Conservation (phyloP, 768 basidiomycete genomes). For the Sistotremastrum suecicum region DNA sequence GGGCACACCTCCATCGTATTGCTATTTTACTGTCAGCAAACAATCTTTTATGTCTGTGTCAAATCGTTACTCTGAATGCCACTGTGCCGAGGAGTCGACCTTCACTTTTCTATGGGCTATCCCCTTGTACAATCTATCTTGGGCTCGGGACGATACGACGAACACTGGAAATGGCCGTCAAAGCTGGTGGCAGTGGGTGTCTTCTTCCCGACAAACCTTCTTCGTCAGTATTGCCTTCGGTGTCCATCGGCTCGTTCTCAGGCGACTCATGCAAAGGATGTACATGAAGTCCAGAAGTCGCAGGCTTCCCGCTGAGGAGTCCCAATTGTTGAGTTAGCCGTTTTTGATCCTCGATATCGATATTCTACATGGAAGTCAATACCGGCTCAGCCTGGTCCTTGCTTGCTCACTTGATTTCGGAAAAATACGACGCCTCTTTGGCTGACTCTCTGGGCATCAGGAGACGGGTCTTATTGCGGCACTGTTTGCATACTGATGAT, state of each 20-base stretch:
- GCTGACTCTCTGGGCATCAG: slow-evolving; percentile 11
- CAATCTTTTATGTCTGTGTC: not conserved
- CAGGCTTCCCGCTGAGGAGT: slow-evolving; percentile 15
- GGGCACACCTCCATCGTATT: slow-evolving; percentile 18
- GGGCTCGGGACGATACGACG: slow-evolving; percentile 1
- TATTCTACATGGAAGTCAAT: slow-evolving; percentile 2
- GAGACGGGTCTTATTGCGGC: not conserved
- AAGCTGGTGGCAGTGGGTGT: not conserved
- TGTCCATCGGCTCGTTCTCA: slow-evolving; percentile 11
- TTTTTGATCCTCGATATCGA: slow-evolving; percentile 14
- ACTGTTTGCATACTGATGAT: slow-evolving; percentile 4
- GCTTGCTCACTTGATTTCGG: slow-evolving; percentile 11
- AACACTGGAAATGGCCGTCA: not conserved
- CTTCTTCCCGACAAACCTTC: not conserved
- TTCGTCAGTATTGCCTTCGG: slow-evolving; percentile 1
- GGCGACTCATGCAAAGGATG: slow-evolving; percentile 16
- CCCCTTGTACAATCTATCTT: slow-evolving; percentile 1
- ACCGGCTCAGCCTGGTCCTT: not conserved
- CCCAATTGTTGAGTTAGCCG: slow-evolving; percentile 12
- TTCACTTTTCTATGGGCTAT: slow-evolving; percentile 1
- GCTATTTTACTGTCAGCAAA: not conserved
- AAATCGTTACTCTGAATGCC: slow-evolving; percentile 8
- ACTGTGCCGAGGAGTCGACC: slow-evolving; percentile 12
- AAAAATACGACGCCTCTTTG: slow-evolving; percentile 22
- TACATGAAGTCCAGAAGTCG: slow-evolving; percentile 13